Evolutionary conservation across 306 rosid species (phyloP), one percentile per base, ranked within the genome.

Genomic region (Arachis stenosperma): DNA sequence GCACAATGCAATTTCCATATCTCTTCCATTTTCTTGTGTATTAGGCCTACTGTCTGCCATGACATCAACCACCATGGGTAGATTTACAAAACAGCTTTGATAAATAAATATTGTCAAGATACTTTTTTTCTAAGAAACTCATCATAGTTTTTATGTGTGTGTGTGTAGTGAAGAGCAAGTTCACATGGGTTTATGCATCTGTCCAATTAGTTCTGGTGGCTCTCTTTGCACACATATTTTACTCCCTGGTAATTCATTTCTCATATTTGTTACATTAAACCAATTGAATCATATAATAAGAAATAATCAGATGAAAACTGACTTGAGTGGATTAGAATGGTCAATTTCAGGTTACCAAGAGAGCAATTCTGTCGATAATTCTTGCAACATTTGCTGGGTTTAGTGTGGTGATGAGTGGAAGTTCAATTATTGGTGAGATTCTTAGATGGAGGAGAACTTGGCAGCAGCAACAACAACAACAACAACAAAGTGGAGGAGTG

Each of bases 1-100:
- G 67, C 87, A 88, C 29, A 83, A 81, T 64, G 99, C 99, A 70
- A 90, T 91, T 63, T 91, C 88, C 69, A 73, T 90, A 51, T 84
- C 99, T 70, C 99, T 94, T 82, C 99, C 99, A 22, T 94, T 90
- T 87, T 90, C 99, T 2, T 90, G 97, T 84, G 93, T 88, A 33
- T 79, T 94, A 39, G 99, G 98, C 80, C 90, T 94, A 50, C 91
- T 94, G 67, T 88, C 99, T 59, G 83, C 99, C 40, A 76, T 94
- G 86, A 89, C 99, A 60, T 86, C 99, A 42, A 80, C 98, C 56
- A 91, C 96, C 73, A 89, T 94, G 99, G 99, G 99, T 94, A 90
- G 22, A 89, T 82, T 78, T 9, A 14, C 56, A 47, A 37, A 65
- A 63, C 37, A 58, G 65, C 51, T 67, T 66, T 57, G 27, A 37